Conservation (phyloP, 805 yeast species). For the Crinitomyces ghanaensis region DNA sequence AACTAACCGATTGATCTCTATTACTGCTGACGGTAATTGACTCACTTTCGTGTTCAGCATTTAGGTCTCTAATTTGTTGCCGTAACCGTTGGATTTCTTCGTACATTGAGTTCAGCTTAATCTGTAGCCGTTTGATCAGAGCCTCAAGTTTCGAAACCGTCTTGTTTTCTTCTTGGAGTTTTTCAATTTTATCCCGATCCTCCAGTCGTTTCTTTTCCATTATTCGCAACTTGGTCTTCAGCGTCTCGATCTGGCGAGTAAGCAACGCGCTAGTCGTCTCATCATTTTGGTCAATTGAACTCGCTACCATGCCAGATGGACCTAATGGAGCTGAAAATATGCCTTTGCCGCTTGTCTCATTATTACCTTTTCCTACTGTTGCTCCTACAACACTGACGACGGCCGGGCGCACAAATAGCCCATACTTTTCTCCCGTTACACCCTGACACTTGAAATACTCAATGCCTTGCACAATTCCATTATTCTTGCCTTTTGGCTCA, state of each 20-base stretch:
- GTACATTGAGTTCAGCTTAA: conserved; percentile 22
- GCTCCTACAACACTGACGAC: conserved; percentile 53
- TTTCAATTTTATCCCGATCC: conserved; percentile 16
- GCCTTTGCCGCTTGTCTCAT: neutral
- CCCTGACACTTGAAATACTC: conserved; percentile 42
- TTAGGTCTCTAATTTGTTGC: too few relatives aligned
- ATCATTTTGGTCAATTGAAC: neutral
- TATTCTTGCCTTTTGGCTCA: conserved; percentile 74
- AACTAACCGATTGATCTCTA: conserved; percentile 12
- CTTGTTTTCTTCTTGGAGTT: conserved; percentile 15
- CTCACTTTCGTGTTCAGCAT: too few relatives aligned
- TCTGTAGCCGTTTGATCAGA: conserved; percentile 21
- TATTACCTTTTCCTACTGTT: too few relatives aligned
- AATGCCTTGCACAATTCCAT: conserved; percentile 58
- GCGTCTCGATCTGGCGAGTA: conserved; percentile 15
- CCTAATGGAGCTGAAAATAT: too few relatives aligned
- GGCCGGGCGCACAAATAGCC: conserved; percentile 65
- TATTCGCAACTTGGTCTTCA: conserved; percentile 16
- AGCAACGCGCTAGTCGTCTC: too few relatives aligned
- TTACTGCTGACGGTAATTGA: conserved; percentile 14
- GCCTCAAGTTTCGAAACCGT: conserved; percentile 18
- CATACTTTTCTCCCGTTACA: conserved; percentile 33
- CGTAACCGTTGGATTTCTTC: conserved; percentile 20
- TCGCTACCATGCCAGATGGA: too few relatives aligned
- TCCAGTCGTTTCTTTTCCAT: conserved; percentile 19